These are phyloP conservation scores for Ophiobolus disseminans DNA, from an alignment of 2,329 filamentous ascomycete species.

Conservation along the genomic window DNA sequence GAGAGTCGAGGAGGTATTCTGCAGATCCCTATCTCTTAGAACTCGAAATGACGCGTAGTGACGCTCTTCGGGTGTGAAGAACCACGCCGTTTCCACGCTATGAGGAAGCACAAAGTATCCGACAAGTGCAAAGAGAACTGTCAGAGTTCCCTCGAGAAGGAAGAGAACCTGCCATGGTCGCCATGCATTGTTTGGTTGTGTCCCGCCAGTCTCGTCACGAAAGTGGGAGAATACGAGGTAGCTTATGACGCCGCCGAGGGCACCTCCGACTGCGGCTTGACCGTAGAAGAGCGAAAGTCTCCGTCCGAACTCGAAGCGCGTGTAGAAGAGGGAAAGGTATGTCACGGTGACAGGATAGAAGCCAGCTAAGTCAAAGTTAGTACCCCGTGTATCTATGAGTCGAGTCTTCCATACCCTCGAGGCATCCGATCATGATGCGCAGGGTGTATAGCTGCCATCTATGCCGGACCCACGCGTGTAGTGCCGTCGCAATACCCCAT, in stretches of 20 bases:
- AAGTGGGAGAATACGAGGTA: constrained; percentile 58
- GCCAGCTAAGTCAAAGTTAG: constrained; percentile 51
- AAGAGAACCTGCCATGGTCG: constrained; percentile 61
- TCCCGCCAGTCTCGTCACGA: constrained; percentile 25
- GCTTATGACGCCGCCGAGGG: constrained; percentile 62
- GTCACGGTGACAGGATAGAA: constrained; percentile 66
- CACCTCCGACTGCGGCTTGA: constrained; percentile 63
- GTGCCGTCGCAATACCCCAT: constrained; percentile 59
- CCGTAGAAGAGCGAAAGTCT: constrained; percentile 65
- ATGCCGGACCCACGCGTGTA: constrained; percentile 56
- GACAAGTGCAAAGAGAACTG: constrained; percentile 54
- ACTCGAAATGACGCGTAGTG: constrained; percentile 58
- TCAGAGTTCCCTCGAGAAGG: constrained; percentile 57
- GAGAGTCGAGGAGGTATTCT: constrained; percentile 19
- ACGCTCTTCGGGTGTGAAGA: constrained; percentile 56
- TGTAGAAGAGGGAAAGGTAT: constrained; percentile 67
- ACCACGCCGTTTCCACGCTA: constrained; percentile 60
- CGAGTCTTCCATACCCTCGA: constrained; percentile 49
- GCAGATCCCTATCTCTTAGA: constrained; percentile 44
- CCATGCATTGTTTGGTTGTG: constrained; percentile 38
- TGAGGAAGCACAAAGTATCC: constrained; percentile 61
- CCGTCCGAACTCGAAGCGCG: constrained; percentile 63
- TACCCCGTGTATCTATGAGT: not conserved
- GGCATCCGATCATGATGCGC: constrained; percentile 54
- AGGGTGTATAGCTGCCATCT: constrained; percentile 58